These are phyloP conservation scores for Neofusicoccum parvum DNA, from an alignment of 2,329 filamentous ascomycete genomes.

Conservation along the genomic window DNA sequence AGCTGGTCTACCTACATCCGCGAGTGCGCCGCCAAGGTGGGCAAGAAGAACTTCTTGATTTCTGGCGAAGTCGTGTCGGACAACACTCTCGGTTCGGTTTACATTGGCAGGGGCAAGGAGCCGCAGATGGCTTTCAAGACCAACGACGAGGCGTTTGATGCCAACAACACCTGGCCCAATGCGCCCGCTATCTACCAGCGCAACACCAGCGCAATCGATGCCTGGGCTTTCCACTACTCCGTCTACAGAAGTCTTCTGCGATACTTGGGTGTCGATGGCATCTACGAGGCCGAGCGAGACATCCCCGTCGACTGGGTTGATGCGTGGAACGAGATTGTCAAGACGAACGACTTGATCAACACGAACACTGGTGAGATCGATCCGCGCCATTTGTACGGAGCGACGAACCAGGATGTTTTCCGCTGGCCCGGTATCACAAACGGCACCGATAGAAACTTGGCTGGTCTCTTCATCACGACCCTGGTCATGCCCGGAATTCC, in stretches of 20 bases:
- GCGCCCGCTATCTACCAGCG: slow-evolving; percentile 47
- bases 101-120: slow-evolving; percentile 63
- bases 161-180: slow-evolving; percentile 47
- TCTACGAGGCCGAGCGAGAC: slow-evolving; percentile 8
- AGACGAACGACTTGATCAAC: slow-evolving; percentile 63
- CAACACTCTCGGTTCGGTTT: slow-evolving; percentile 54
- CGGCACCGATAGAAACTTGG: slow-evolving; percentile 59
- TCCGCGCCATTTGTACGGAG: slow-evolving; percentile 65
- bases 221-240: slow-evolving; percentile 65
- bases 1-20: slow-evolving; percentile 61
- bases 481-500: slow-evolving; percentile 64
- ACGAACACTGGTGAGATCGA: slow-evolving; percentile 63
- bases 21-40: slow-evolving; percentile 57
- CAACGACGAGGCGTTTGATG: slow-evolving; percentile 50
- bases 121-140: slow-evolving; percentile 55
- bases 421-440: slow-evolving; percentile 63
- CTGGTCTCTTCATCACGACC: slow-evolving; percentile 62
- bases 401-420: slow-evolving; percentile 68
- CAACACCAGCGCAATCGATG: slow-evolving; percentile 59
- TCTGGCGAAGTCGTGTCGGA: slow-evolving; percentile 61
- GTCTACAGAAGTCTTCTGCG: slow-evolving; percentile 52
- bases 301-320: slow-evolving; percentile 48
- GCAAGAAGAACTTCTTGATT: slow-evolving; percentile 66
- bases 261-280: neutral
- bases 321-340: slow-evolving; percentile 59